Evolutionary conservation across 139 green algal genomes (phyloP), one percentile per base, ranked within the genome.

Genomic region (Tetradesmus obliquus): DNA sequence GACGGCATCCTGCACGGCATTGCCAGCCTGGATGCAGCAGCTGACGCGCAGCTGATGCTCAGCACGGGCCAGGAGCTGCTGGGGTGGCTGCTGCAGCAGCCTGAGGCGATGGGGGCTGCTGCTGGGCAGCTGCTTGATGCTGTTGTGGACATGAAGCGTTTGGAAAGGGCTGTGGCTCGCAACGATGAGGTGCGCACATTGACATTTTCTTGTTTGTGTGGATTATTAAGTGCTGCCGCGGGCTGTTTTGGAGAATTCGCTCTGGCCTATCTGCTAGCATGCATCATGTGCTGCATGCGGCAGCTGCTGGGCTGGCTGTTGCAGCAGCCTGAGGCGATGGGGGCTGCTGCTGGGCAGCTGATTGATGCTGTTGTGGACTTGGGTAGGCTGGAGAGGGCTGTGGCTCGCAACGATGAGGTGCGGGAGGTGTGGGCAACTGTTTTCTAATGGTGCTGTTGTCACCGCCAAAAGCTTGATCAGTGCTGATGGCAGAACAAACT

Each of bases 331-430:
- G 20, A 32, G 22, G 72, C 19, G 22, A 81, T 10, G 5, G 72
- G 22, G 72, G 72, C 72, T 7, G 22, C 22, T 9, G 2, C 17
- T 7, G 19, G 72, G 72, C 9, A 81, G 72, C 20, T 81, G 72
- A 32, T 81, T 32, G 72, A 81, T 81, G 72, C 13, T 3, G 22
- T 81, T 32, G n/a, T 45, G 2, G 20, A 53, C 5, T 12, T 8
- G 72, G 72, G 9, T 1, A 17, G 72, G 5, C 72, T 81, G 72
- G 22, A 81, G n/a, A 7, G 72, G 5, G n/a, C 22, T 3, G 22
- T 89, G 6, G 32, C 85, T 45, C 62, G 85, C 9, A 89, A 62
- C 22, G 85, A 89, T 53, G 66, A 89, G 66, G 85, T 89, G 72
- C 19, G 57, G 32, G 32, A 45, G 32, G 32, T 45, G 32, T 45